Base-by-base conservation (phyloP, 83 land plant genomes). In the Thuja plicata region DNA sequence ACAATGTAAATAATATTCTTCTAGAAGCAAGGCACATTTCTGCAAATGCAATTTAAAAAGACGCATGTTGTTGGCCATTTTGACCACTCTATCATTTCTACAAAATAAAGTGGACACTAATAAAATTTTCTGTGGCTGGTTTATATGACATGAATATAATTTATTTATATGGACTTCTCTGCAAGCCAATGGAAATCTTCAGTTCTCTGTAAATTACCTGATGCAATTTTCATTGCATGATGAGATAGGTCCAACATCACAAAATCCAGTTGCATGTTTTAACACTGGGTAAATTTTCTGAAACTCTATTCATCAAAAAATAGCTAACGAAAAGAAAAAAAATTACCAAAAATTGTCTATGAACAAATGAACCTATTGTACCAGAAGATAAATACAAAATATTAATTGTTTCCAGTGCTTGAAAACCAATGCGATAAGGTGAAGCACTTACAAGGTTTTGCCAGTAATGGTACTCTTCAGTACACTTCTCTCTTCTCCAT, bases 401-500 rank as follows among this genome's bases (percentile, higher is more conserved):
- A 17, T 17, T 8, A 89, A 9, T 9, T 3, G 70, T 46, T 71
- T 71, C 27, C 80, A 87, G 79, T 84, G 32, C 13, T 17, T 38
- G 62, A 35, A 41, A 21, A 35, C 70, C 82, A 66, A 2, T 15
- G 46, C 1, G 30, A 32, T 41, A 84, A 82, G 8, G 43, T 50
- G 6, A 78, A 73, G 48, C 19, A 84, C 87, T 88, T 86, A 94
- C 96, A 91, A 90, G 57, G 83, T 89, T 91, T 88, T 94, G 94
- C 95, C 95, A 94, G 89, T 94, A 94, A 87, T 94, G 95, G 60
- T 94, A 94, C 90, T 93, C 89, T 88, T 93, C 94, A 1, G 95
- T 94, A 88, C 93, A 94, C 62, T 94, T 94, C 92, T 94, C 94
- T 88, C 84, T 92, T 88, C 95, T 93, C 95, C 95, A 94, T 15